Base-by-base conservation (phyloP, 768 basidiomycete species). In the Rhizopogon vulgaris region DNA sequence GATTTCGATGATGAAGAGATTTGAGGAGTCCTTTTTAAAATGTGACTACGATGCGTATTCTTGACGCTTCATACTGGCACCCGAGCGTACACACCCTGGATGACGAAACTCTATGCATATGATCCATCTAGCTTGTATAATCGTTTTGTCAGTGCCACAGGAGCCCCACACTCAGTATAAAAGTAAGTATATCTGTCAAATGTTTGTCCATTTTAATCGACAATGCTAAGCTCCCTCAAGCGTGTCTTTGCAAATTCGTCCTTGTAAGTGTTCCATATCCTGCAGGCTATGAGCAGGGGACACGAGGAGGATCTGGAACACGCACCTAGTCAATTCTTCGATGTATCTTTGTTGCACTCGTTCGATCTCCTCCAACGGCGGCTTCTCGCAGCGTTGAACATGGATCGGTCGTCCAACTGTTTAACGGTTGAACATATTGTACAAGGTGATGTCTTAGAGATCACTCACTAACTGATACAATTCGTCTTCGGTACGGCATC, bases 231-330 rank as follows among this genome's bases (percentile, higher is more conserved):
- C 64, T 92, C 89, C 56, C 80, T 76, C 51, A 81, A 80, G 39
- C 94, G 78, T 27, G 90, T 77, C 63, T 89, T 85, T 30, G 94
- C 94, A 61, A 94, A 96, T 49, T 85, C 78, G 63, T 97, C 88
- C 69, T 98, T 98, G 73, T 97, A 95, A 6, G 85, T 84, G 64
- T 98, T 80, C 94, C 94, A 98, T 57, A 97, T 95, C 46, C 94
- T 96, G 60, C 25, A 14, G 30, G 17, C 10, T 39, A 3, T 37
- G 15, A 27, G 52, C 5, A 40, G 17, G 36, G 49, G 45, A 8
- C 14, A 52, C 38, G 49, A 38, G 52, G 36, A 34, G 22, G 22
- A 36, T 17, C 24, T 46, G 32, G 28, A 3, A n/a, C 22, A 69
- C 85, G 50, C 48, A 93, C 94, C 92, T 75, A 60, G 88, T 85